Evolutionary conservation across 352 stramenopile genomes (phyloP), one percentile per base, ranked within the genome.

Genomic region (Peronospora belbahrii): DNA sequence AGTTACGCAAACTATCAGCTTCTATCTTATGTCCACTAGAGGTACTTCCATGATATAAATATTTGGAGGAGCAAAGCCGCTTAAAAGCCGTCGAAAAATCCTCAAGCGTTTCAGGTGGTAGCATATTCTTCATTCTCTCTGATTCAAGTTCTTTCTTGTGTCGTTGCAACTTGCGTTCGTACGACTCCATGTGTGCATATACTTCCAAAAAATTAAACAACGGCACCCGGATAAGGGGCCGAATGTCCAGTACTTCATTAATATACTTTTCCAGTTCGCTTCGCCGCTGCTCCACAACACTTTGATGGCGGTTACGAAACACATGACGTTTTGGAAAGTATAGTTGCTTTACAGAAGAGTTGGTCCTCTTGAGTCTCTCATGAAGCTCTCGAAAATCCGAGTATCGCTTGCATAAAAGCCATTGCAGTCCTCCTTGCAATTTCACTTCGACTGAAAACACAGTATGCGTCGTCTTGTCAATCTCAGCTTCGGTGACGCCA

Each of bases 201-300:
- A 94, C 83, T 27, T 90, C 78, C 14, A 94, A 56, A 45, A 94
- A 94, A 51, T 89, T 92, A 57, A 88, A 91, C n/a, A 94, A 59
- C 31, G 80, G 80, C 13, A 92, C 75, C 13, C 80, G 77, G 19
- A 92, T 92, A 9, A 88, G 50, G 41, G 83, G 78, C 1, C 67
- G 63, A 20, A 94, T 87, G 17, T 86, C 76, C 19, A 94, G 51
- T 36, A 88, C 76, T 37, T 91, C 78, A 50, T 92, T 90, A 42
- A 94, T 85, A 53, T 94, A 94, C 53, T 88, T 87, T 43, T 92
- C 83, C 34, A 94, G 48, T 47, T 92, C 83, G 47, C 66, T 85
- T 9, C 83, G 74, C 10, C 83, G 67, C 60, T 92, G 80, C 30
- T 94, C 78, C 40, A 94, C 84, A n/a, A 91, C 83, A 32, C 72